Base-by-base conservation (phyloP, 208 protist genomes). In the Jaenimonas drosophilae region DNA sequence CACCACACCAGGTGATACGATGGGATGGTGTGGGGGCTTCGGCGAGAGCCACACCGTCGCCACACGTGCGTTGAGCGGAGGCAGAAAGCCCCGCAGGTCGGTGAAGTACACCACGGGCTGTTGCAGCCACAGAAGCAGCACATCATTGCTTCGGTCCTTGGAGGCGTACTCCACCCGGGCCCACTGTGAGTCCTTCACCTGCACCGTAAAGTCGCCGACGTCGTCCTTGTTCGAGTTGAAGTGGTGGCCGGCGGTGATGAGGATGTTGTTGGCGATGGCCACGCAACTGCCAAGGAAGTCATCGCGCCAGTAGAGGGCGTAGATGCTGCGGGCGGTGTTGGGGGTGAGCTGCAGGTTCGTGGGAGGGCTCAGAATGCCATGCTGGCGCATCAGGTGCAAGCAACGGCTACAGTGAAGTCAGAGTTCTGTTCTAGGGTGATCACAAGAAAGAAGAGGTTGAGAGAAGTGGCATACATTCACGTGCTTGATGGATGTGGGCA, bases 161-260 rank as follows among this genome's bases (percentile, higher is more conserved):
- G 65, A 40, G 3, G 64, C 76, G 47, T 86, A 88, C 40, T 75
- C 61, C 0, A 73, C 75, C 0, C 37, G 33, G 4, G 68, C 36
- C 59, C 68, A 77, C 36, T 68, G 45, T 11, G 55, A 34, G 0
- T 55, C 47, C 33, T 56, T 51, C 3, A 68, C 59, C 21, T 77
- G 51, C 2, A 92, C 49, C 30, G 49, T 83, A 30, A 92, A 87
- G 53, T 89, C 76, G 12, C 75, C 84, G 1, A 88, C 76, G 37
- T 87, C 76, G 43, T 92, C 84, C 53, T 75, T 73, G 11, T 45
- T 54, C 2, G 62, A 52, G 56, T 87, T 87, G 59, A 76, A 89
- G 60, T 92, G 84, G 36, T 92, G 84, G 0, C 79, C 84, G 0
- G 84, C 79, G 0, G 79, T 74, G 26, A 92, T 50, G 16, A 89